Evolutionary conservation across 2,329 filamentous ascomycete genomes (phyloP), one percentile per base, ranked within the genome.

Genomic region (Arthrobotrys entomopaga): DNA sequence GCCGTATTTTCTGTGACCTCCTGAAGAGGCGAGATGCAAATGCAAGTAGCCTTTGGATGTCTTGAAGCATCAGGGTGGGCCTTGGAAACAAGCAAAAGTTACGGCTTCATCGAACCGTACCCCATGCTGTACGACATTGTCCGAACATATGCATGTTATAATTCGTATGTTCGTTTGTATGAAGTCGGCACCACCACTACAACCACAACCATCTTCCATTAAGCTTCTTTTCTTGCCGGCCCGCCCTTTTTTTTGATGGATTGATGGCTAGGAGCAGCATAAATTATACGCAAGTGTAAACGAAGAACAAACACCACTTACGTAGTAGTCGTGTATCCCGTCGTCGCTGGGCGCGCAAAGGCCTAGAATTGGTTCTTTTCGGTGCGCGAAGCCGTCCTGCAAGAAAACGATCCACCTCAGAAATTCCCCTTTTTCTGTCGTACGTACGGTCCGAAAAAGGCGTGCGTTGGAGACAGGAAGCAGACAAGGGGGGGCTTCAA

Each of bases 341-440:
- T 42, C 43, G 26, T 20, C 11, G 54, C 26, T 26, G 40, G 56
- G 40, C 38, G 16, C 48, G 61, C 42, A n/a, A 13, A 65, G 52
- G 26, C 59, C 59, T 59, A 64, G 66, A 72, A 34, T 34, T 34
- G 29, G 7, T 34, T 10, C 53, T 57, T 60, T 65, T 54, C 57
- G 50, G 24, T 64, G 48, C 65, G 42, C 50, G 61, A 43, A 42
- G 54, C 43, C 40, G 52, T 40, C 24, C 60, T 57, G 59, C 66
- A 65, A 58, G 22, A 63, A 58, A 61, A 72, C 59, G 65, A 74
- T 74, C 70, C 70, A 74, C 70, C 57, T 52, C 60, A 42, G 66
- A 60, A 64, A 60, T 48, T 67, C 63, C 70, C 70, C 63, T 67
- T 74, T 74, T 74, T 50, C 40, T 40, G 70, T 67, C 70, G 70